phyloP scores from a whole-genome alignment of 2,329 filamentous ascomycete species.

The Alternaria solani region DNA sequence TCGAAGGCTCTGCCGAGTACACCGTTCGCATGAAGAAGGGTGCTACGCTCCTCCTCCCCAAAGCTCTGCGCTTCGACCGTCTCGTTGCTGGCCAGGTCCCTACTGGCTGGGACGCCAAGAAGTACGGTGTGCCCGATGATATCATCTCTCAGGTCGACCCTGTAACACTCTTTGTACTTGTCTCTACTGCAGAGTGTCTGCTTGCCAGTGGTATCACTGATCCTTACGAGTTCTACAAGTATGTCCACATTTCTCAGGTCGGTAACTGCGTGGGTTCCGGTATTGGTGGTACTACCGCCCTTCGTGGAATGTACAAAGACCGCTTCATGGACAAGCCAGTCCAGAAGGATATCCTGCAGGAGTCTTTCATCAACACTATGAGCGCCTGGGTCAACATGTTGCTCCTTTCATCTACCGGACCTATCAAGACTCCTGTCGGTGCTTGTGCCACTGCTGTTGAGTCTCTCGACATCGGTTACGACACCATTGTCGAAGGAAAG shows the following conservation, averaged over 20 bases:
- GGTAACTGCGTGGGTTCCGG: slow-evolving; percentile 98
- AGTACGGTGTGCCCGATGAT: slow-evolving; percentile 95
- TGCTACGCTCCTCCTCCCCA: slow-evolving; percentile 92
- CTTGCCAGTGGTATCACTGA: slow-evolving; percentile 95
- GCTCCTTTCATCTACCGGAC: slow-evolving; percentile 92
- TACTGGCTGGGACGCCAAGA: slow-evolving; percentile 95
- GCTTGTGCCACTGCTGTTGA: slow-evolving; percentile 97
- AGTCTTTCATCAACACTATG: slow-evolving; percentile 99
- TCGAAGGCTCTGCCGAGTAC: slow-evolving; percentile 91
- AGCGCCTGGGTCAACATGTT: slow-evolving; percentile 99
- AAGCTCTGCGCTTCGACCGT: slow-evolving; percentile 95
- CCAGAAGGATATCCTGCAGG: slow-evolving; percentile 98
- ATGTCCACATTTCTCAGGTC: slow-evolving; percentile 96
- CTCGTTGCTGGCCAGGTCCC: slow-evolving; percentile 97
- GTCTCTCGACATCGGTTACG: slow-evolving; percentile 96
- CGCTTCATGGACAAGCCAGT: slow-evolving; percentile 95
- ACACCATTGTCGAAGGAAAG: slow-evolving; percentile 98
- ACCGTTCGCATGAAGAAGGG: slow-evolving; percentile 95
- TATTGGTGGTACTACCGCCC: slow-evolving; percentile 91
- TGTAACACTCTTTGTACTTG: slow-evolving; percentile 92
- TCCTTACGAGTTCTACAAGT: slow-evolving; percentile 99
- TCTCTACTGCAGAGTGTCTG: slow-evolving; percentile 90
- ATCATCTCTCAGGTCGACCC: slow-evolving; percentile 98
- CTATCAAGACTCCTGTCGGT: slow-evolving; percentile 98
- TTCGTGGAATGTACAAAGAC: slow-evolving; percentile 98